phyloP scores from a whole-genome alignment of 345 rosid species.

The Salix dunnii region DNA sequence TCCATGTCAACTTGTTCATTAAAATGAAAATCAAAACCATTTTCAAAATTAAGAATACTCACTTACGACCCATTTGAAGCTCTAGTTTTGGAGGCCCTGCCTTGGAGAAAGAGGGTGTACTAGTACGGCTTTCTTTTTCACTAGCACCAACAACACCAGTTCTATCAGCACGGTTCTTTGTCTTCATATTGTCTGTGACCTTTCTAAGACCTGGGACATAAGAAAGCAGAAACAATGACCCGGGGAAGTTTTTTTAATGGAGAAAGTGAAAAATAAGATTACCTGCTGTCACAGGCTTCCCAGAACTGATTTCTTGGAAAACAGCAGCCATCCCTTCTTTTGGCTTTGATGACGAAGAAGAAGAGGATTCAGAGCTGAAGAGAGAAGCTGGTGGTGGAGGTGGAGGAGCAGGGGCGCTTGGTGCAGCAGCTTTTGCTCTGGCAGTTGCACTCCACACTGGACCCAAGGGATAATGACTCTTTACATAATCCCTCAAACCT shows the following conservation, averaged over 20 bases:
- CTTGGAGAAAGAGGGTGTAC: conserved; percentile 57
- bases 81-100: conserved; percentile 85
- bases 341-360: conserved; percentile 72
- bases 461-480: conserved; percentile 80
- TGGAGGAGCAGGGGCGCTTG: conserved; percentile 80
- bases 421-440: conserved; percentile 48
- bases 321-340: conserved; percentile 93
- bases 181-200: conserved; percentile 90
- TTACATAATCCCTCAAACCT: conserved; percentile 87
- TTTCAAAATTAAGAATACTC: conserved; percentile 25
- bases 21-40: conserved; percentile 1
- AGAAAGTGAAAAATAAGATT: conserved; percentile 6
- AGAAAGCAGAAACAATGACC: background rate
- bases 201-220: conserved; percentile 65
- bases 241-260: background rate
- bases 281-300: conserved; percentile 71
- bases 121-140: conserved; percentile 50
- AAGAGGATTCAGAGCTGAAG: conserved; percentile 63
- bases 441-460: conserved; percentile 84
- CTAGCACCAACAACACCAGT: conserved; percentile 59
- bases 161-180: conserved; percentile 73
- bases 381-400: conserved; percentile 78
- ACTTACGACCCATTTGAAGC: conserved; percentile 99
- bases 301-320: conserved; percentile 76
- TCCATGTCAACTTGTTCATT: conserved; percentile 5